A percentile compares a stretch with the other conserved stretches of the same genome.
These are phyloP conservation scores for Physcomitrium patens DNA, from an alignment of 225 moss, liverwort and hornwort genomes.

Conservation along the genomic window DNA sequence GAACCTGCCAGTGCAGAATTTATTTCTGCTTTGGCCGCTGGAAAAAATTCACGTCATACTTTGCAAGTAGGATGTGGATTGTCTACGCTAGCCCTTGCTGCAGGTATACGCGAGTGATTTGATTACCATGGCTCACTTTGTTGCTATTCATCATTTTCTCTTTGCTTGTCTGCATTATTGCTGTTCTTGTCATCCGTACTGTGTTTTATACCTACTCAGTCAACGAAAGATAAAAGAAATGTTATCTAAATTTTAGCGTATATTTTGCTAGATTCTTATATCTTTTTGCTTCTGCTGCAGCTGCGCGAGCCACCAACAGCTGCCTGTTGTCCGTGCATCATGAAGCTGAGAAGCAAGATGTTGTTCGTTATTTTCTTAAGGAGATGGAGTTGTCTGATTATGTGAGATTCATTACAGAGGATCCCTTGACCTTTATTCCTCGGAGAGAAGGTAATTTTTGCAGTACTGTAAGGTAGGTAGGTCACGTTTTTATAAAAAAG, in stretches of 20 bases:
- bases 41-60: slow-evolving; percentile 70
- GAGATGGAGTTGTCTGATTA: slow-evolving; percentile 56
- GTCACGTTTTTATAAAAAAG: not conserved
- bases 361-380: slow-evolving; percentile 56
- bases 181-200: not conserved
- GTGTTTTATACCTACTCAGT: not conserved
- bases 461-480: not conserved
- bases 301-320: slow-evolving; percentile 64
- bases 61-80: slow-evolving; percentile 75
- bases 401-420: slow-evolving; percentile 64
- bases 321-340: slow-evolving; percentile 63
- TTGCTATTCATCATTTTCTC: slow-evolving; percentile 3
- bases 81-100: slow-evolving; percentile 71
- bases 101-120: slow-evolving; percentile 35
- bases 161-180: slow-evolving; percentile 1
- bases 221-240: slow-evolving; percentile 1
- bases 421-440: slow-evolving; percentile 60
- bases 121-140: not conserved
- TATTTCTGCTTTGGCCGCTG: slow-evolving; percentile 73
- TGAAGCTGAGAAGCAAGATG: slow-evolving; percentile 61
- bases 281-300: slow-evolving; percentile 48
- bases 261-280: slow-evolving; percentile 10
- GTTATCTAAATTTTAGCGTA: slow-evolving; percentile 10
- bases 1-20: slow-evolving; percentile 78
- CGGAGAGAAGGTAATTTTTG: slow-evolving; percentile 53